These are phyloP conservation scores for Kodamaea lidongshanica DNA, from an alignment of 805 yeast genomes.

Conservation along the genomic window DNA sequence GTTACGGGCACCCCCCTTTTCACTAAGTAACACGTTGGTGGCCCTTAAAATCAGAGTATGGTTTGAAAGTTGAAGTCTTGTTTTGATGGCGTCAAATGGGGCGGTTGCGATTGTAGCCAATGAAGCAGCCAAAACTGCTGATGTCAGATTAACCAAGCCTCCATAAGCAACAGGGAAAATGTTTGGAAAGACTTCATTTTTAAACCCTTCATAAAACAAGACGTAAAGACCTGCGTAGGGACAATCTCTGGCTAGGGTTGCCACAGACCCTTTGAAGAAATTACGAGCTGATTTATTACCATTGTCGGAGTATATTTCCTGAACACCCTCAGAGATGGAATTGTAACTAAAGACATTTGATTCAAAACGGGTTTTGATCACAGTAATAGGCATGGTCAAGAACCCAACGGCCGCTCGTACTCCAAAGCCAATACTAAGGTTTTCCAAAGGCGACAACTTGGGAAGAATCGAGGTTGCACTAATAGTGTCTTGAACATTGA, in stretches of 20 bases:
- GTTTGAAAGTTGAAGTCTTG: constrained; percentile 71
- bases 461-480: constrained; percentile 51
- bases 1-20: constrained; percentile 45
- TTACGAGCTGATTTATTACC: constrained; percentile 44
- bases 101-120: constrained; percentile 82
- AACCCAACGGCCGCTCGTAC: constrained; percentile 80
- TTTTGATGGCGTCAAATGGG: constrained; percentile 91
- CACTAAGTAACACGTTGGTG: constrained; percentile 36
- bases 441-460: constrained; percentile 60
- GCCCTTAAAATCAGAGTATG: constrained; percentile 37
- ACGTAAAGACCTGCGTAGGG: constrained; percentile 96
- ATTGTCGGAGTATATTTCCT: constrained; percentile 41
- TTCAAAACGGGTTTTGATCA: constrained; percentile 84
- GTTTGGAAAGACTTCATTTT: constrained; percentile 50
- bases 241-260: constrained; percentile 85
- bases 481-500: constrained; percentile 6
- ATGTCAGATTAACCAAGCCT: constrained; percentile 52
- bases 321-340: constrained; percentile 55
- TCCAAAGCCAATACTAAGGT: constrained; percentile 68
- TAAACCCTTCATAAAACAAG: constrained; percentile 69
- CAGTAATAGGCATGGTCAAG: constrained; percentile 90
- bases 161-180: constrained; percentile 13
- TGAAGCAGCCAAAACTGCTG: constrained; percentile 78
- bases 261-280: constrained; percentile 81
- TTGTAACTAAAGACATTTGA: constrained; percentile 68